phyloP scores from a whole-genome alignment of 2,329 filamentous ascomycete species.

The Aspergillus japonicus region DNA sequence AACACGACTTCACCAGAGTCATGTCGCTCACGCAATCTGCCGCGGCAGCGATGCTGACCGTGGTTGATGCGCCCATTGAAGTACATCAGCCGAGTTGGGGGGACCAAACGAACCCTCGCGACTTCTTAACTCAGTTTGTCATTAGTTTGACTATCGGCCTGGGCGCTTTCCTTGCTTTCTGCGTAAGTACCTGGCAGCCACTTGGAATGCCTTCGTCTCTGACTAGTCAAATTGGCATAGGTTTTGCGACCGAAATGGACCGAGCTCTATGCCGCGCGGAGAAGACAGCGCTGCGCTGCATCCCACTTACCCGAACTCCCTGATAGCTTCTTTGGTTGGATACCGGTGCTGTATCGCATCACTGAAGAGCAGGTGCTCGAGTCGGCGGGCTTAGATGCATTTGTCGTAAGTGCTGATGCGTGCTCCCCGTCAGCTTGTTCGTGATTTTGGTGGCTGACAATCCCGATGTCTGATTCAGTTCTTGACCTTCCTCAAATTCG shows the following conservation, averaged over 20 bases:
- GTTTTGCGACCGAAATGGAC: slow-evolving; percentile 88
- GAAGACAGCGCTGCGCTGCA: slow-evolving; percentile 67
- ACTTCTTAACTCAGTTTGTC: slow-evolving; percentile 46
- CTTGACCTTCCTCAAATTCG: slow-evolving; percentile 92
- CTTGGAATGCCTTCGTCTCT: slow-evolving; percentile 4
- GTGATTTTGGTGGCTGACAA: not conserved
- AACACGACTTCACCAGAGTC: slow-evolving; percentile 8
- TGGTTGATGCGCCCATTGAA: slow-evolving; percentile 21
- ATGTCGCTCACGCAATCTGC: slow-evolving; percentile 36
- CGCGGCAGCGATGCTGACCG: slow-evolving; percentile 21
- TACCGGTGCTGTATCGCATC: slow-evolving; percentile 77
- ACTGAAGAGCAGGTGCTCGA: slow-evolving; percentile 86
- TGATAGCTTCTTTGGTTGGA: slow-evolving; percentile 88
- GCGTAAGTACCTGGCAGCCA: slow-evolving; percentile 33
- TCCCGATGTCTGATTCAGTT: slow-evolving; percentile 53
- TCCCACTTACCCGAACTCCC: slow-evolving; percentile 73
- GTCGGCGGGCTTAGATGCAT: slow-evolving; percentile 90
- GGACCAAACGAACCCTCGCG: slow-evolving; percentile 36
- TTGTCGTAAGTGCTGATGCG: slow-evolving; percentile 65
- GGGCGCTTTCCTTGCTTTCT: slow-evolving; percentile 47
- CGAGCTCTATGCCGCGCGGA: slow-evolving; percentile 82
- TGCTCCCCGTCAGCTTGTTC: not conserved
- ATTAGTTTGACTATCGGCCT: slow-evolving; percentile 45
- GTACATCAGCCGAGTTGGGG: slow-evolving; percentile 25
- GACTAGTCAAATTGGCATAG: slow-evolving; percentile 44